phyloP scores from a whole-genome alignment of 1,139 yeast genomes.

The Protomyces inouyei region DNA sequence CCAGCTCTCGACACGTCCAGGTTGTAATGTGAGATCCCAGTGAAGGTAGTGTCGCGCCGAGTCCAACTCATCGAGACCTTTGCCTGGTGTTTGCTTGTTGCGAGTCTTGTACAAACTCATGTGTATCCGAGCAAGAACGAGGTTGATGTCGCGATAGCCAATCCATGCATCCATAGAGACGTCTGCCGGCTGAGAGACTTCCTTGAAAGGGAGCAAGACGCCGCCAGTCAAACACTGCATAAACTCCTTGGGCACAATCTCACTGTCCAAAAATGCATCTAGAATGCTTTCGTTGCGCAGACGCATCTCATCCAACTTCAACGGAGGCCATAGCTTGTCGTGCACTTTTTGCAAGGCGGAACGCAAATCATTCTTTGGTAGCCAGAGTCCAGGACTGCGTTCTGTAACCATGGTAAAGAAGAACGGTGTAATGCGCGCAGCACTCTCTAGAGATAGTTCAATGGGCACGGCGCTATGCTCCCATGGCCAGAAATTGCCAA shows the following conservation, averaged over 20 bases:
- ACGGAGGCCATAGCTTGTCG: conserved; percentile 55
- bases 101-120: conserved; percentile 61
- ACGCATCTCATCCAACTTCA: conserved; percentile 37
- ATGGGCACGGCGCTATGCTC: conserved; percentile 59
- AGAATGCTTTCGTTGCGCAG: conserved; percentile 44
- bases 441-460: conserved; percentile 48
- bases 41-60: conserved; percentile 61
- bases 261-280: conserved; percentile 48
- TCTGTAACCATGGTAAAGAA: conserved; percentile 59
- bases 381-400: conserved; percentile 51
- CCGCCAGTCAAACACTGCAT: neutral
- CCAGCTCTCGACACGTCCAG: conserved; percentile 81
- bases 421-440: conserved; percentile 55
- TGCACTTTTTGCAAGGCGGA: conserved; percentile 64
- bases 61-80: conserved; percentile 6
- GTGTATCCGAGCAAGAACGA: conserved; percentile 64
- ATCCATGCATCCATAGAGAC: conserved; percentile 28
- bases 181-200: neutral
- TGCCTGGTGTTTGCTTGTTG: conserved; percentile 39
- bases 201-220: neutral
- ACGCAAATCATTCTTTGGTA: conserved; percentile 61
- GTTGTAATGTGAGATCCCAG: conserved; percentile 62
- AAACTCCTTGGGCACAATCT: conserved; percentile 9
- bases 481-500: conserved; percentile 56
- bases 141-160: conserved; percentile 61